Base-by-base conservation (phyloP, 768 basidiomycete species). In the Candolleomyces eurysporus region DNA sequence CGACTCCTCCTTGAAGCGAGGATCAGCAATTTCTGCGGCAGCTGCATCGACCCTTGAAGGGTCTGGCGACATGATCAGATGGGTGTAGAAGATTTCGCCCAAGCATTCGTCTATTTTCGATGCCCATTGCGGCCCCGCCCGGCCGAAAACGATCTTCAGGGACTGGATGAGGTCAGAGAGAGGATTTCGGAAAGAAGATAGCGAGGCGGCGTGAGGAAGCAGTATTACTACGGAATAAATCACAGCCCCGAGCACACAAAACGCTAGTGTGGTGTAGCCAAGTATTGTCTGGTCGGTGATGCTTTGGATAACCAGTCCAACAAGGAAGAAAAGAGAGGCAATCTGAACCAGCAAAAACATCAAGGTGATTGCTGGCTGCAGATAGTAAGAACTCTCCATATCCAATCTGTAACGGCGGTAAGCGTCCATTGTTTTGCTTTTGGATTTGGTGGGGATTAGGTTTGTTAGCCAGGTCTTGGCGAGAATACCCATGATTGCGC, bases 401-500 rank as follows among this genome's bases (percentile, higher is more conserved):
- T 65, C 65, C 22, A 64, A 61, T 30, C 55, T 58, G 40, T 65
- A 64, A 22, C 66, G 62, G 50, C 64, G 60, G 31, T 60, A 64
- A 21, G 64, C 66, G 45, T 64, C 64, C 5, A 53, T 40, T n/a
- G 63, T 60, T 19, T 64, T 56, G 30, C 62, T 19, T 11, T 60
- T 59, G 14, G 62, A 61, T 2, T 61, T 61, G n/a, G 48, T 59
- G 0, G 66, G 62, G 16, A 61, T 61, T 39, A 64, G 64, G 55
- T 67, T 61, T 9, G 64, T 48, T 9, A 67, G 55, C 66, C 66
- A 67, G 14, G 60, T 60, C 56, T 64, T 65, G 7, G 64, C 68
- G 6, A 71, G 63, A 26, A 67, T 69, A 10, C 67, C 69, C 10
- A 65, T 63, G 45, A 73, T 65, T 4, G 72, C 72, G 61, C 68